Evolutionary conservation across 139 green algal genomes (phyloP), one percentile per base, ranked within the genome.

Genomic region (Haematococcus lacustris): DNA sequence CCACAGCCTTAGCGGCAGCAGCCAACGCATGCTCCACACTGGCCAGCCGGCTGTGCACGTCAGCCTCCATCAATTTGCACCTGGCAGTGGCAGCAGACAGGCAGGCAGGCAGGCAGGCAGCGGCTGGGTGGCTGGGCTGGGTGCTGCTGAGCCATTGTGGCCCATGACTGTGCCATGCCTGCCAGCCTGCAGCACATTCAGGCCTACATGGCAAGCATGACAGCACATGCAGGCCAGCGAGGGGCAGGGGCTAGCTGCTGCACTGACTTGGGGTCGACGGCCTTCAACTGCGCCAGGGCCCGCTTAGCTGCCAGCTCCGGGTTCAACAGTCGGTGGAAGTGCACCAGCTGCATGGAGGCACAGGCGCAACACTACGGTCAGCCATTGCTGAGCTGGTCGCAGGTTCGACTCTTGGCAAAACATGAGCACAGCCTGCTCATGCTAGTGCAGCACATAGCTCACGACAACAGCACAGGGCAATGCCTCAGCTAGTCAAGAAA

Each of bases 321-420:
- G 70, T 89, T 81, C 51, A 93, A 79, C 78, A 90, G 75, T 23
- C 90, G 87, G 37, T 82, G 57, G 43, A 76, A 82, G 64, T 88
- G 79, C 5, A 72, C 78, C 51, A 93, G 81, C 85, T 83, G 63
- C 40, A 39, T 34, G 37, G 13, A 68, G 33, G n/a, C n/a, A n/a
- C n/a, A n/a, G n/a, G n/a, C n/a, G n/a, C n/a, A n/a, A n/a, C n/a
- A n/a, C n/a, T n/a, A n/a, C n/a, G n/a, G n/a, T n/a, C n/a, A n/a
- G n/a, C n/a, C n/a, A n/a, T n/a, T n/a, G n/a, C n/a, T n/a, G n/a
- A n/a, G n/a, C n/a, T n/a, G n/a, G n/a, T n/a, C n/a, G n/a, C n/a
- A n/a, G n/a, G n/a, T n/a, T n/a, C n/a, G n/a, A n/a, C n/a, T n/a
- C n/a, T n/a, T n/a, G n/a, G n/a, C n/a, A n/a, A n/a, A n/a, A n/a